phyloP scores from a whole-genome alignment of 2,329 filamentous ascomycete genomes.

The Aspergillus flavus region DNA sequence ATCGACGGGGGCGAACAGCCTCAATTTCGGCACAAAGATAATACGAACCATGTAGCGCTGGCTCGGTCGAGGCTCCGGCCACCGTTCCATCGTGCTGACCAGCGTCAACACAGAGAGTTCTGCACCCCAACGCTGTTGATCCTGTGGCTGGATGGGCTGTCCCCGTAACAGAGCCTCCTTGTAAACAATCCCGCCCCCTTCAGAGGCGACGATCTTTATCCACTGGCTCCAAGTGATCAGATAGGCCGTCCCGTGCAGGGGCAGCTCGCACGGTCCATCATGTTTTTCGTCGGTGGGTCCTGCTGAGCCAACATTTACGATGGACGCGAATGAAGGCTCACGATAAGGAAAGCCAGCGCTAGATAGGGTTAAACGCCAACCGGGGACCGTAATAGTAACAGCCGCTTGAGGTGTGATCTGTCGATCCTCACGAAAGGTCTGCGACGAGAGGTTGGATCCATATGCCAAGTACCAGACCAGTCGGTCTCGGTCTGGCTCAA shows the following conservation, averaged over 20 bases:
- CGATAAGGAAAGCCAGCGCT: too few relatives aligned
- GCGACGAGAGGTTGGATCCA: background rate
- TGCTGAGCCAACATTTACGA: background rate
- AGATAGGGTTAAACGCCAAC: background rate
- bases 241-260: background rate
- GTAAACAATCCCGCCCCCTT: too few relatives aligned
- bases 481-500: background rate
- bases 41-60: slow-evolving; percentile 3
- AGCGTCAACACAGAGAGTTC: background rate
- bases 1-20: background rate
- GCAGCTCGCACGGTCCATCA: slow-evolving; percentile 2
- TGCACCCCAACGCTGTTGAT: slow-evolving; percentile 5
- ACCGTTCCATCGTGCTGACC: slow-evolving; percentile 4
- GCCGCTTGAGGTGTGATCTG: slow-evolving; percentile 4
- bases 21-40: background rate
- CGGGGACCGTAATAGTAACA: background rate
- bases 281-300: background rate
- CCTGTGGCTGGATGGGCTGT: background rate
- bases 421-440: slow-evolving; percentile 7
- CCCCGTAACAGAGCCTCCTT: background rate
- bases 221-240: slow-evolving; percentile 4
- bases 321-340: background rate
- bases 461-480: slow-evolving; percentile 6
- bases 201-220: background rate
- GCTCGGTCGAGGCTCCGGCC: slow-evolving; percentile 1